phyloP scores from a whole-genome alignment of 2,329 filamentous ascomycete species.

The Cercospora brassicicola region DNA sequence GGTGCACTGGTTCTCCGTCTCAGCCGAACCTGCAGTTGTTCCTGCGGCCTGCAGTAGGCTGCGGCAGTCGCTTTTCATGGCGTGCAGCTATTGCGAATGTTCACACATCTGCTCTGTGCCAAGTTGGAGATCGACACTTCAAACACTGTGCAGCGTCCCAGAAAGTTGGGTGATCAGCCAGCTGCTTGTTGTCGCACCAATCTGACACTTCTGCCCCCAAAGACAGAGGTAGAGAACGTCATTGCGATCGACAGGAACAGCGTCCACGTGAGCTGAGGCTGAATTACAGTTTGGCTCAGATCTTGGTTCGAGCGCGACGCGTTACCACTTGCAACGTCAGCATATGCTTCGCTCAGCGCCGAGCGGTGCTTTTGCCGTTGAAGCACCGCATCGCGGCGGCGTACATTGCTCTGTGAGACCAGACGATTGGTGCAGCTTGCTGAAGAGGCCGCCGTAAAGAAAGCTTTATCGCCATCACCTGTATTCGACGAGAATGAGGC shows the following conservation, averaged over 20 bases:
- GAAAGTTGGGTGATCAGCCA: background rate
- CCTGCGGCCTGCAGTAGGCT: background rate
- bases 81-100: background rate
- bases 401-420: background rate
- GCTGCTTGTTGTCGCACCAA: background rate
- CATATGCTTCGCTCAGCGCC: background rate
- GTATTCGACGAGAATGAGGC: background rate
- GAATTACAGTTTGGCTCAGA: background rate
- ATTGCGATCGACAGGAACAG: conserved; percentile 5
- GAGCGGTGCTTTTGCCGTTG: background rate
- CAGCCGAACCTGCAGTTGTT: conserved; percentile 2
- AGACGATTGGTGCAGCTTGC: background rate
- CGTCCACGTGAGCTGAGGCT: conserved; percentile 6
- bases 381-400: background rate
- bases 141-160: background rate
- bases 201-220: background rate
- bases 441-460: background rate
- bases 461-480: background rate
- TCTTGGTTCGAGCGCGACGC: background rate
- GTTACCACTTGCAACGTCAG: background rate
- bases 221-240: background rate
- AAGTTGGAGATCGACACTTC: background rate
- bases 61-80: background rate
- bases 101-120: background rate
- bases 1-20: background rate